Base-by-base conservation (phyloP, 1,284 basidiomycete species). In the Spongispora temasekensis region DNA sequence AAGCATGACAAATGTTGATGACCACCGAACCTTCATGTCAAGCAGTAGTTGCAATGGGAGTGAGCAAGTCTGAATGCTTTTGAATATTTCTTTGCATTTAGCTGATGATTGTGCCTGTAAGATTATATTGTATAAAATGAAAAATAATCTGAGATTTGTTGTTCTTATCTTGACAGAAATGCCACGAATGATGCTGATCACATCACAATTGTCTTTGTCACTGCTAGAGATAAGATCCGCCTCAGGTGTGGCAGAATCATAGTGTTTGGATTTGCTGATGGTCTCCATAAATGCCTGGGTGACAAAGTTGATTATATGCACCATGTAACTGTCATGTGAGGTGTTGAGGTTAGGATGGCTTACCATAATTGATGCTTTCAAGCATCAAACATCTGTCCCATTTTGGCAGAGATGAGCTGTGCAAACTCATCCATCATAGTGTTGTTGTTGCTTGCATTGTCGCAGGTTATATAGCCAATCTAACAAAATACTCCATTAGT, bases 371-470 rank as follows among this genome's bases (percentile, higher is more conserved):
- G 2, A 40, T 0, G 3, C 27, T 59, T 59, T 1, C 0, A 23
- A n/a, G 44, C 7, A 15, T 61, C 59, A 55, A 55, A 61, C 0
- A 1, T 21, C 10, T 63, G 25, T 5, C 23, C 57, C 0, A 2
- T 63, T 7, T 59, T 40, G n/a, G 30, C 2, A 40, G n/a, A 17
- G 23, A 53, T 13, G 27, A 42, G 42, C 6, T 5, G 4, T 0
- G 5, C 19, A 19, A 64, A 61, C 12, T 64, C 56, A 1, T 31
- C 10, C 53, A 65, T 50, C 59, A 65, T 64, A 0, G 13, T 56
- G 21, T 58, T 12, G 10, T 58, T 59, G n/a, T 63, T 63, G 7
- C 21, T 57, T 6, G 56, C 48, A n/a, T 60, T 60, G 17, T 60
- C 34, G 5, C 56, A 40, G 5, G 34, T 60, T 1, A 60, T 19